A percentile compares a stretch with the other conserved stretches of the same genome.
Conservation (phyloP, 768 basidiomycete genomes). For the Zangia roseola region DNA sequence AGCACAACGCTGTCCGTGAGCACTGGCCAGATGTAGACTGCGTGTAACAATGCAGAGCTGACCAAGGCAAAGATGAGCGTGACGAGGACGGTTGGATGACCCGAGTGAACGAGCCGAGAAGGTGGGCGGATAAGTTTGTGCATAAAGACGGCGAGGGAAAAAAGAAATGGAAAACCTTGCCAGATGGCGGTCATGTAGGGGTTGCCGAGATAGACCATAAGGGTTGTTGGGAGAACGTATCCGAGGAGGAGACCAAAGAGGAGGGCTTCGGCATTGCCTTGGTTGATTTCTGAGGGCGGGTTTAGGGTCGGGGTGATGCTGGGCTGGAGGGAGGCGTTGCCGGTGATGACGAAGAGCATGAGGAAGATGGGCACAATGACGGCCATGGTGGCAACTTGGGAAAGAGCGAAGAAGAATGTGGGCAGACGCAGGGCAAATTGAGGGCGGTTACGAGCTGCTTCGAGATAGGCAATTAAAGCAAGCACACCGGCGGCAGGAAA, state of each 20-base stretch:
- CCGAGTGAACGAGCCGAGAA: slow-evolving; percentile 13
- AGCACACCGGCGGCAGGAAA: slow-evolving; percentile 11
- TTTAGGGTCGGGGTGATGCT: too few relatives aligned
- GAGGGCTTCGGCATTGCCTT: slow-evolving; percentile 50
- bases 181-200: slow-evolving; percentile 49
- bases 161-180: slow-evolving; percentile 52
- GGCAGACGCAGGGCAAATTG: slow-evolving; percentile 41
- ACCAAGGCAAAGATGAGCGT: slow-evolving; percentile 17
- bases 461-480: slow-evolving; percentile 42
- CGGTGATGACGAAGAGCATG: slow-evolving; percentile 43
- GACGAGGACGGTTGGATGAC: slow-evolving; percentile 20
- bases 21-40: slow-evolving; percentile 21
- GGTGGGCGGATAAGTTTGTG: slow-evolving; percentile 41
- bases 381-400: slow-evolving; percentile 44
- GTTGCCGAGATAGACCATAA: slow-evolving; percentile 43
- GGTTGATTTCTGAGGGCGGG: slow-evolving; percentile 33
- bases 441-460: slow-evolving; percentile 41
- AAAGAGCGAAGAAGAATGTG: slow-evolving; percentile 39
- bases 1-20: slow-evolving; percentile 6
- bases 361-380: slow-evolving; percentile 48
- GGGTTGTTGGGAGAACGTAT: slow-evolving; percentile 44
- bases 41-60: slow-evolving; percentile 26
- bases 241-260: slow-evolving; percentile 49
- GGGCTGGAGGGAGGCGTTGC: slow-evolving; percentile 29
- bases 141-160: slow-evolving; percentile 38